Base-by-base conservation (phyloP, 805 yeast genomes). In the Lipomyces chichibuensis region DNA sequence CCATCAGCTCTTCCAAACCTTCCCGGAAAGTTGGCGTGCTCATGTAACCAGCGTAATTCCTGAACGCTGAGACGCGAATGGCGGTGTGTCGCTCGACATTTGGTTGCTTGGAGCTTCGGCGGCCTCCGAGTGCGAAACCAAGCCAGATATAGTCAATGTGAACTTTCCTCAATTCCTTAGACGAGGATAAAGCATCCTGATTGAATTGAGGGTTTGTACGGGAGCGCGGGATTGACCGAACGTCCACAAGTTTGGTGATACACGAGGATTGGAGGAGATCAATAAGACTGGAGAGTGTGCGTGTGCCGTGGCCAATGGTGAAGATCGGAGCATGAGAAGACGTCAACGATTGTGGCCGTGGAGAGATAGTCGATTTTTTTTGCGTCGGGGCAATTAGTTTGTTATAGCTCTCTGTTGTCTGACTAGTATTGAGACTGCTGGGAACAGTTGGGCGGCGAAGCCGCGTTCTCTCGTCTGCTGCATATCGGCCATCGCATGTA, bases 11-110 rank as follows among this genome's bases (percentile, higher is more conserved):
- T 51, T 23, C 54, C 54, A 51, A 23, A 23, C 54, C 54, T 11
- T 51, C 54, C 14, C 54, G 54, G 29, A 51, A 51, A 23, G 29
- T 14, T n/a, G 54, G 29, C 14, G 54, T 51, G 29, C 29, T 51
- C 54, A 51, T 51, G 29, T 51, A 51, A n/a, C 54, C 54, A 2
- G 54, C 54, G 29, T 51, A 51, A 51, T 51, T 51, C 54, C 54
- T 51, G 54, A 51, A 51, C 13, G 54, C 54, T 23, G 54, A 23
- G 29, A 51, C 54, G 9, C 54, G 54, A 13, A 51, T 51, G 8
- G 54, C 54, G 54, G 54, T 51, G 32, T 51, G 54, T 27, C 54
- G 54, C 54, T 51, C 54, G 32, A 51, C 54, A 51, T n/a, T 51
- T 8, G 54, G 54, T 51, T 51, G 54, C 17, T 1, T 9, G 29